phyloP scores from a whole-genome alignment of 2,329 filamentous ascomycete species.

The Diaporthe amygdali region DNA sequence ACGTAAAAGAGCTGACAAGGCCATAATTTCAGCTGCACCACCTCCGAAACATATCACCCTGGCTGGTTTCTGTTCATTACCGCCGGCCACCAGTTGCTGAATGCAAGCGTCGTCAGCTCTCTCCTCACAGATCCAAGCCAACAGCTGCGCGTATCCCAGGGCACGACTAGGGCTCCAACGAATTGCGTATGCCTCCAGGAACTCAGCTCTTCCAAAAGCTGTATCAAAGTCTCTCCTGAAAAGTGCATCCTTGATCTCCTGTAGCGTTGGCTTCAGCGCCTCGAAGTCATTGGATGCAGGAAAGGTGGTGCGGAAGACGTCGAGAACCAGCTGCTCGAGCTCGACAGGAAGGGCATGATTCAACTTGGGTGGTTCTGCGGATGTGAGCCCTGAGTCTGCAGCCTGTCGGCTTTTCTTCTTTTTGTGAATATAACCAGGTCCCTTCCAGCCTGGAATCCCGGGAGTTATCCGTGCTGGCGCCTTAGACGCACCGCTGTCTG shows the following conservation, averaged over 20 bases:
- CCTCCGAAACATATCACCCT: conserved; percentile 58
- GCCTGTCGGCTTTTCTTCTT: neutral
- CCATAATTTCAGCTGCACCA: conserved; percentile 66
- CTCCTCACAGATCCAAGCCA: conserved; percentile 43
- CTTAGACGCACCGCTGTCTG: conserved; percentile 11
- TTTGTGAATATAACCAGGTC: conserved; percentile 12
- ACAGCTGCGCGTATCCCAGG: conserved; percentile 75
- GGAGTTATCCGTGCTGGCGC: conserved; percentile 1
- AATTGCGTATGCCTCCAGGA: conserved; percentile 82
- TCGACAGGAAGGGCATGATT: conserved; percentile 4
- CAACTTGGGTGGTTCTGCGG: conserved; percentile 1
- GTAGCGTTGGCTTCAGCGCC: conserved; percentile 64
- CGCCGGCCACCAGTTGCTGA: neutral
- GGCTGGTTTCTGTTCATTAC: conserved; percentile 30
- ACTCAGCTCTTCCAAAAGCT: conserved; percentile 76
- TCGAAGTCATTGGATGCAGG: conserved; percentile 50
- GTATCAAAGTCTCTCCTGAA: conserved; percentile 83
- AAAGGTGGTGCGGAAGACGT: conserved; percentile 75
- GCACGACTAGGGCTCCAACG: conserved; percentile 90
- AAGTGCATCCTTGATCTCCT: conserved; percentile 84
- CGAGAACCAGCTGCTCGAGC: conserved; percentile 52
- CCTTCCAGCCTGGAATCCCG: conserved; percentile 15
- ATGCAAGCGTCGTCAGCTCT: conserved; percentile 34
- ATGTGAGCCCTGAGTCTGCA: neutral
- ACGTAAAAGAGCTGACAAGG: conserved; percentile 52